Conservation (phyloP, 192 early-diverging fungal species). For the Allomyces macrogynus region DNA sequence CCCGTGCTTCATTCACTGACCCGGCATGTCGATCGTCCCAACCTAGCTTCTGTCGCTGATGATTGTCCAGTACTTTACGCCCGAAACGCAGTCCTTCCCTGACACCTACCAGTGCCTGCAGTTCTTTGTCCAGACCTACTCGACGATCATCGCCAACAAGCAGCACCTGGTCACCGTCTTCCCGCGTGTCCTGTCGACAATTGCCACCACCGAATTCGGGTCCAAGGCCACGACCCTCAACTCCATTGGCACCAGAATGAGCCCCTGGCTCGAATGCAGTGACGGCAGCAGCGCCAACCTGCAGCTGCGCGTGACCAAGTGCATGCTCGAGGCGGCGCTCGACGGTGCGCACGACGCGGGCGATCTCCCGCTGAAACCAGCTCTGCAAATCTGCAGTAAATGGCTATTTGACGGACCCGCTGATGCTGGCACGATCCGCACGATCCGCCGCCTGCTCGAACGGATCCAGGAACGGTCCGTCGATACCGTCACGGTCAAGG, state of each 20-base stretch:
- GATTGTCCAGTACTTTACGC: not conserved
- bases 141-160: not conserved
- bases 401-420: not conserved
- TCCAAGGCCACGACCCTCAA: not conserved
- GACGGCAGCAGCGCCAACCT: not conserved
- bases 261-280: not conserved
- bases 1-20: not conserved
- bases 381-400: not conserved
- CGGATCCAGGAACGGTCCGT: not conserved
- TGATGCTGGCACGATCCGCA: not conserved
- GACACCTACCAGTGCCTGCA: not conserved
- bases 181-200: not conserved
- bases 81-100: not conserved
- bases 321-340: not conserved
- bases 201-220: not conserved
- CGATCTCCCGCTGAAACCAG: not conserved
- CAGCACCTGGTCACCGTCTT: not conserved
- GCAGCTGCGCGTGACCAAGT: not conserved
- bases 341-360: not conserved
- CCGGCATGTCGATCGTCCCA: not conserved
- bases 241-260: too few species aligned
- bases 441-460: not conserved
- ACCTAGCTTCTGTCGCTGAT: not conserved
- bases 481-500: not conserved
- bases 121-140: not conserved